Percentiles rank a stretch among this genome's conserved stretches.
These are phyloP conservation scores for Lachancea meyersii DNA, from an alignment of 805 yeast genomes.

Conservation along the genomic window DNA sequence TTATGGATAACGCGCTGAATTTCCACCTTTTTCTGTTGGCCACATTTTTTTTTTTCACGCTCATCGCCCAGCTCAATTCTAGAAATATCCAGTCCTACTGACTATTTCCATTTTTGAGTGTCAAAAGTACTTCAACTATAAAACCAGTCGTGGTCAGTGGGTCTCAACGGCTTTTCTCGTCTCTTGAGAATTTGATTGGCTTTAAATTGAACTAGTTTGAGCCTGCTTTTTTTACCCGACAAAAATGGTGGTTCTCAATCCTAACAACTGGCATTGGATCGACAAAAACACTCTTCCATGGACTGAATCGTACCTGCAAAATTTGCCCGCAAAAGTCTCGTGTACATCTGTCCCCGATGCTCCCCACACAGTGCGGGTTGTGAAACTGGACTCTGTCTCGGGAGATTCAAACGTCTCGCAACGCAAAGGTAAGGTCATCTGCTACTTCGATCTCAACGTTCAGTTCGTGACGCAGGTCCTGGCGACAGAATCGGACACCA, in stretches of 20 bases:
- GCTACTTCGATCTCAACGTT: conserved; percentile 63
- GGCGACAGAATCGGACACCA: conserved; percentile 31
- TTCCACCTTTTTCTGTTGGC: not conserved
- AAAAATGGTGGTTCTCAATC: conserved; percentile 60
- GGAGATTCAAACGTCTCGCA: conserved; percentile 84
- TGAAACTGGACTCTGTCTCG: conserved; percentile 40
- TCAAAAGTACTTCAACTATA: too few species aligned
- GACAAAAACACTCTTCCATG: conserved; percentile 62
- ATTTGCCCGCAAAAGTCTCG: conserved; percentile 6
- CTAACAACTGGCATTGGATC: conserved; percentile 75
- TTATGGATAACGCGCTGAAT: too few species aligned
- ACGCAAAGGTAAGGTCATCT: conserved; percentile 73
- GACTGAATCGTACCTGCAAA: conserved; percentile 47
- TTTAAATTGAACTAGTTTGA: not conserved
- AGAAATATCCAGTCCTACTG: not conserved
- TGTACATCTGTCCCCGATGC: conserved; percentile 11
- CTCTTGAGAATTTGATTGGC: not conserved
- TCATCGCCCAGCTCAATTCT: not conserved
- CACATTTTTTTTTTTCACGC: conserved; percentile 1
- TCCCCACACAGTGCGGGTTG: conserved; percentile 21
- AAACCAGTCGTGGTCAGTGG: too few species aligned
- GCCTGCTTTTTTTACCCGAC: not conserved
- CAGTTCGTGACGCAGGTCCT: conserved; percentile 41
- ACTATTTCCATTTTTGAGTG: too few species aligned
- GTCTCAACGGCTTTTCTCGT: too few species aligned